Evolutionary conservation across 495 filamentous ascomycete species (phyloP).

Genomic region (Xylaria cubensis): DNA sequence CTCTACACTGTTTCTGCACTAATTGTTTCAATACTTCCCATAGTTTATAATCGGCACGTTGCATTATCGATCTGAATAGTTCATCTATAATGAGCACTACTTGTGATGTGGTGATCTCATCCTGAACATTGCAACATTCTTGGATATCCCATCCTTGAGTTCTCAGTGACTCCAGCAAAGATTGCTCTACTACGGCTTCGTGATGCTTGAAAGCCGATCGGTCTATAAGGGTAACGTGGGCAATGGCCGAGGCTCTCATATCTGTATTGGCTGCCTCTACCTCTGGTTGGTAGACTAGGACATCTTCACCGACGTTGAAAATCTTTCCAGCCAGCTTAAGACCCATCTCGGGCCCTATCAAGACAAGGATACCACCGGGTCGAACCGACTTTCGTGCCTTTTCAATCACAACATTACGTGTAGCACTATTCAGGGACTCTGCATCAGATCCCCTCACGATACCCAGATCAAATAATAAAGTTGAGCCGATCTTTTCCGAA

Average conservation of each 20-base stretch:
- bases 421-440: not conserved
- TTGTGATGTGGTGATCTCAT: not conserved
- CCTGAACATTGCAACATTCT: not conserved
- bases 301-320: not conserved
- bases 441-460: not conserved
- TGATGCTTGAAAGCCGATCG: not conserved
- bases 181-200: not conserved
- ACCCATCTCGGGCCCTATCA: not conserved
- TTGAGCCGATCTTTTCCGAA: not conserved
- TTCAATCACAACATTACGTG: not conserved
- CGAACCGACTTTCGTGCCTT: not conserved
- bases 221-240: not conserved
- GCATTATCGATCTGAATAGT: not conserved
- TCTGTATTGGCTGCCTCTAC: not conserved
- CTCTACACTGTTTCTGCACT: not conserved
- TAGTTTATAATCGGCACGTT: not conserved
- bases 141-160: not conserved
- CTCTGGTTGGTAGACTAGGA: not conserved
- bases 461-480: not conserved
- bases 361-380: not conserved
- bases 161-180: not conserved
- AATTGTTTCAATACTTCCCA: not conserved
- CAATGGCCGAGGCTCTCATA: not conserved
- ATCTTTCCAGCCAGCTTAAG: not conserved
- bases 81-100: conserved; percentile 7